Percentiles rank a stretch among this genome's conserved stretches.
phyloP scores from a whole-genome alignment of 108 stramenopile species.

The Pseudonitzschia multiseries region DNA sequence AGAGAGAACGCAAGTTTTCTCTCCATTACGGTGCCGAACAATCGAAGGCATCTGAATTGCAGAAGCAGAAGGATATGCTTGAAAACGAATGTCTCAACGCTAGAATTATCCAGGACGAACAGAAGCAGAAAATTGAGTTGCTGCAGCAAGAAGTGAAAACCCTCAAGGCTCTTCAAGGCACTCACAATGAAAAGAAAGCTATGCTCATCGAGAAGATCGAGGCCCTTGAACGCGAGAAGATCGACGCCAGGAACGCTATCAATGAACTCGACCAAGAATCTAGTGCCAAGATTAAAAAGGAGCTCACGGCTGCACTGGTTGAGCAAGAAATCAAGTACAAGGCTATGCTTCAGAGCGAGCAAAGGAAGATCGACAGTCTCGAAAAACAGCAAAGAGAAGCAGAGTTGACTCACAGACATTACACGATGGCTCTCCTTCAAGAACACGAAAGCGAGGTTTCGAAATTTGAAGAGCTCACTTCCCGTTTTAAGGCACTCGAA shows the following conservation, averaged over 20 bases:
- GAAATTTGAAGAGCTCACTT: slow-evolving; percentile 31
- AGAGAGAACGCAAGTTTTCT: slow-evolving; percentile 23
- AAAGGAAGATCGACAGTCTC: slow-evolving; percentile 21
- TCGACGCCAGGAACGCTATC: background rate
- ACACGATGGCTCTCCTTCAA: slow-evolving; percentile 39
- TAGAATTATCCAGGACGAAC: slow-evolving; percentile 20
- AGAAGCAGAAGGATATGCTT: slow-evolving; percentile 26
- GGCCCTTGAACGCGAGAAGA: slow-evolving; percentile 32
- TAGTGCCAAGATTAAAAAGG: slow-evolving; percentile 17
- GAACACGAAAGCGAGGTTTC: slow-evolving; percentile 36
- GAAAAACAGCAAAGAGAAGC: slow-evolving; percentile 26
- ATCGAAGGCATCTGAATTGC: slow-evolving; percentile 23
- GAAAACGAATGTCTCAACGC: slow-evolving; percentile 16
- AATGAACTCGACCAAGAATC: background rate
- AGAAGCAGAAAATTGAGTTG: slow-evolving; percentile 18
- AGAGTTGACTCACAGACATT: slow-evolving; percentile 29
- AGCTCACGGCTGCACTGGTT: slow-evolving; percentile 29
- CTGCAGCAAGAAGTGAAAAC: slow-evolving; percentile 25
- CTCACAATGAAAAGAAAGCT: slow-evolving; percentile 20
- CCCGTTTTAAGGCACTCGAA: slow-evolving; percentile 35
- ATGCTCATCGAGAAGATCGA: slow-evolving; percentile 29
- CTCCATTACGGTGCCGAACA: slow-evolving; percentile 16
- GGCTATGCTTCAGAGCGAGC: slow-evolving; percentile 21
- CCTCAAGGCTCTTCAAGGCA: slow-evolving; percentile 32
- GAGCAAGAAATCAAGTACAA: slow-evolving; percentile 36